A percentile compares a stretch with the other conserved stretches of the same genome.
Conservation (phyloP, 148 eudicot species). For the Fagopyrum homotropicum region DNA sequence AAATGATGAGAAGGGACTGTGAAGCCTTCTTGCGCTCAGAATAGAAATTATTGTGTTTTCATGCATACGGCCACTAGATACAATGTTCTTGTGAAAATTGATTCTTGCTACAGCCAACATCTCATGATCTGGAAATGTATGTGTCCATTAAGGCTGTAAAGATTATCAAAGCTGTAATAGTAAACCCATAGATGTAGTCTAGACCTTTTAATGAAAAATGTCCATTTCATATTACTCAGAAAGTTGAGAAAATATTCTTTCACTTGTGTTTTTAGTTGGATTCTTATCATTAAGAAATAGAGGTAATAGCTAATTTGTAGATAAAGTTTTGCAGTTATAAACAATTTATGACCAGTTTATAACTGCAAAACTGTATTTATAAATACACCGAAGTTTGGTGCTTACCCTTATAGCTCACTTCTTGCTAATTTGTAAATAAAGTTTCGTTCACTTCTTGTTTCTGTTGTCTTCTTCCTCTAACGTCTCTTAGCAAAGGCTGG, state of each 20-base stretch:
- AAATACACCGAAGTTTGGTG: too few species aligned
- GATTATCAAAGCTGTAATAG: neutral
- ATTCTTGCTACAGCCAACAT: constrained; percentile 7
- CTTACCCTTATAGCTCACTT: too few species aligned
- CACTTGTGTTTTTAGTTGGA: neutral
- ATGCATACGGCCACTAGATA: neutral
- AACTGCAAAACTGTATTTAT: too few species aligned
- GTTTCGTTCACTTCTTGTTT: too few species aligned
- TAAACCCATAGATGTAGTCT: constrained; percentile 5
- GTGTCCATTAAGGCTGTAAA: neutral
- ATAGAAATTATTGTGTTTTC: neutral
- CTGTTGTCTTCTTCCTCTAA: neutral
- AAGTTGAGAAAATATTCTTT: neutral
- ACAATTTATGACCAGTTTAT: too few species aligned
- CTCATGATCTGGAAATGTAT: neutral
- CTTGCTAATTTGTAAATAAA: too few species aligned
- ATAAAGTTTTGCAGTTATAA: neutral
- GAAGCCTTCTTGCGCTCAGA: neutral
- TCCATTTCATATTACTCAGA: neutral
- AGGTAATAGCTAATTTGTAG: neutral
- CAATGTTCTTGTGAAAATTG: neutral
- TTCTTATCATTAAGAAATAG: neutral
- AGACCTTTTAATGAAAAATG: neutral
- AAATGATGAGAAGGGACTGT: neutral
- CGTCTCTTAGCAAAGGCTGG: neutral